Percentiles rank a stretch among this genome's conserved stretches.
Evolutionary conservation across 2,329 filamentous ascomycete genomes (phyloP).

Genomic region (Tympanopsis confertula): DNA sequence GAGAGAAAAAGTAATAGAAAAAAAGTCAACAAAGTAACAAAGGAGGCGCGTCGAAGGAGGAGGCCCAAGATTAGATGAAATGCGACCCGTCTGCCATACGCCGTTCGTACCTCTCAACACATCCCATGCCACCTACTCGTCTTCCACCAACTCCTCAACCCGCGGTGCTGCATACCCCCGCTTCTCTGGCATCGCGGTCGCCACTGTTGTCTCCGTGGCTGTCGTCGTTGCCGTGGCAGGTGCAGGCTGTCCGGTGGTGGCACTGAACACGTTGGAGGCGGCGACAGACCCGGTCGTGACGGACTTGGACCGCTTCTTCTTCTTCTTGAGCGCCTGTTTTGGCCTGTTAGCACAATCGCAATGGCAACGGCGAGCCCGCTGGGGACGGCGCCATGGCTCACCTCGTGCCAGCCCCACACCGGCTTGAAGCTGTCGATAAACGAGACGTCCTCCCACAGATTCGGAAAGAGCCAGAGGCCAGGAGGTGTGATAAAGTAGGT

Average conservation of each 20-base stretch:
- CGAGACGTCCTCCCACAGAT: conserved; percentile 94
- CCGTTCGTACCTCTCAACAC: too few relatives aligned
- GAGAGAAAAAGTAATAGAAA: too few relatives aligned
- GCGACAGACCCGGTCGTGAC: conserved; percentile 17
- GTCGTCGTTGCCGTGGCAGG: conserved; percentile 44
- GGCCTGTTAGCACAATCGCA: conserved; percentile 4
- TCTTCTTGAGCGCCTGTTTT: conserved; percentile 37
- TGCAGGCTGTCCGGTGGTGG: conserved; percentile 37
- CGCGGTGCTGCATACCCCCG: too few relatives aligned
- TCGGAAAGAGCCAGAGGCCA: conserved; percentile 95
- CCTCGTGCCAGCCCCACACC: conserved; percentile 96
- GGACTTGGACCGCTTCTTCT: conserved; percentile 40
- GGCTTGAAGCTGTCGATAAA: conserved; percentile 97
- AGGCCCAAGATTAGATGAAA: too few relatives aligned
- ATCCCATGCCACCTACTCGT: too few relatives aligned
- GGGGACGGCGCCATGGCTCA: too few relatives aligned
- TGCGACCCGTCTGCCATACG: too few relatives aligned
- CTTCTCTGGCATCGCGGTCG: conserved; percentile 27
- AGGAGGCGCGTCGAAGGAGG: too few relatives aligned
- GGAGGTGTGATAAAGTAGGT: conserved; percentile 78
- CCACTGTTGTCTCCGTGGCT: conserved; percentile 40
- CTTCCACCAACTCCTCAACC: too few relatives aligned
- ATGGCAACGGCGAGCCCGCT: too few relatives aligned
- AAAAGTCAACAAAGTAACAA: too few relatives aligned
- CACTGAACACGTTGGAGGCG: conserved; percentile 32